A percentile compares a stretch with the other conserved stretches of the same genome.
phyloP scores from a whole-genome alignment of 2,329 filamentous ascomycete genomes.

The Sarocladiaceae sp. region DNA sequence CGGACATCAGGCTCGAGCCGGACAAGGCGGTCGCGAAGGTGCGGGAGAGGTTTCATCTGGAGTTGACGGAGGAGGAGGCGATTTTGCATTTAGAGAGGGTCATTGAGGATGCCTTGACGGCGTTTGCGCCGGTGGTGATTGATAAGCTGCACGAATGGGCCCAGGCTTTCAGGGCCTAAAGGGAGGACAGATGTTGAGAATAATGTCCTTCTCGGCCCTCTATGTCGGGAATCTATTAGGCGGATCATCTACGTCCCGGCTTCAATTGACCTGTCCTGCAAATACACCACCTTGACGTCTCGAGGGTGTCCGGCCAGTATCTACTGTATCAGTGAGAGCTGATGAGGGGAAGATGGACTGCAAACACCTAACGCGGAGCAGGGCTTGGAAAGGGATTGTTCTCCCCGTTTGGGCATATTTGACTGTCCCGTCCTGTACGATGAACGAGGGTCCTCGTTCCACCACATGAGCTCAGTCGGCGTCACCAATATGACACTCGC shows the following conservation, averaged over 20 bases:
- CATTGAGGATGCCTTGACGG: slow-evolving; percentile 85
- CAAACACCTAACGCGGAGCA: no score
- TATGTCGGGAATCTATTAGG: background rate
- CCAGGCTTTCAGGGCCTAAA: slow-evolving; percentile 76
- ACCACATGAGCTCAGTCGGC: no score
- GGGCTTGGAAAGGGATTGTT: no score
- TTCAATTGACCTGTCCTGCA: no score
- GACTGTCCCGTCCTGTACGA: no score
- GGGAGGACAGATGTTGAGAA: background rate
- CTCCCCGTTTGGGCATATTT: no score
- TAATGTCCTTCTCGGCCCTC: background rate
- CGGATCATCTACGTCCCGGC: no score
- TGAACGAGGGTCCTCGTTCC: no score
- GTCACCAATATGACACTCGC: no score
- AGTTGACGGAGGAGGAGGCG: slow-evolving; percentile 87
- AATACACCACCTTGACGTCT: background rate
- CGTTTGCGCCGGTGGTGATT: slow-evolving; percentile 88
- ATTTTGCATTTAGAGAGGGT: slow-evolving; percentile 80
- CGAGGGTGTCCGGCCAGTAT: background rate
- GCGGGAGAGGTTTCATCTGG: slow-evolving; percentile 86
- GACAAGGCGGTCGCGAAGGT: slow-evolving; percentile 95
- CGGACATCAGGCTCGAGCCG: slow-evolving; percentile 85
- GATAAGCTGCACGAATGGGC: slow-evolving; percentile 91
- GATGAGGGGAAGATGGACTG: no score
- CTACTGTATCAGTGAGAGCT: no score